Percentiles rank a stretch among this genome's conserved stretches.
phyloP scores from a whole-genome alignment of 441 rosid species.

The Omphalea diandra region DNA sequence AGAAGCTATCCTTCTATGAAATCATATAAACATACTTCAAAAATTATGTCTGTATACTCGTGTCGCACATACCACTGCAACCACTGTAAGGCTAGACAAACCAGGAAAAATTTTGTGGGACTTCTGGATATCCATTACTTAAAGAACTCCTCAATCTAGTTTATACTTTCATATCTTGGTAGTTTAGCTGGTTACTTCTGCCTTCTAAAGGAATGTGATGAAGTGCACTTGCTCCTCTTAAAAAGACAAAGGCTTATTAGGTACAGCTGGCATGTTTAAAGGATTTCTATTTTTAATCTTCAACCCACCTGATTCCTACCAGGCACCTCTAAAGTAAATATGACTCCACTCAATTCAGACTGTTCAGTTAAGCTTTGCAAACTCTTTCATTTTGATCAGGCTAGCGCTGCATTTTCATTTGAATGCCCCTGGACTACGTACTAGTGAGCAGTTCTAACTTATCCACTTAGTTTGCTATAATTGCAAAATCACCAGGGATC shows the following conservation, averaged over 20 bases:
- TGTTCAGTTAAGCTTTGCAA: background rate
- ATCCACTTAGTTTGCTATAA: background rate
- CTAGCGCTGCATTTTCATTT: background rate
- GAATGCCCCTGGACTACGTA: background rate
- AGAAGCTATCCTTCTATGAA: background rate
- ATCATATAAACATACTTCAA: background rate
- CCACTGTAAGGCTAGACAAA: background rate
- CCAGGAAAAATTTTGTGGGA: background rate
- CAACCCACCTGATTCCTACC: background rate
- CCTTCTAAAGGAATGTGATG: background rate
- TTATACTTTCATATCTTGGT: background rate
- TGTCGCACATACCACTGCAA: background rate
- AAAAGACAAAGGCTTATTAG: background rate
- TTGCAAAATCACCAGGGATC: background rate
- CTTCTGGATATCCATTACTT: slow-evolving; percentile 2
- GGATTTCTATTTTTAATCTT: slow-evolving; percentile 1
- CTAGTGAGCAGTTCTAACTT: background rate
- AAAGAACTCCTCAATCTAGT: background rate
- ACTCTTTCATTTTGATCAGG: background rate
- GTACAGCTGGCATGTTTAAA: background rate
- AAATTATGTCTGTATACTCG: too few relatives aligned
- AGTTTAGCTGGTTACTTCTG: background rate
- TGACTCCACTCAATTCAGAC: background rate
- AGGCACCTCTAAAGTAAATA: background rate
- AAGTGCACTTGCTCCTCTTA: background rate